Conservation (phyloP, 257 asterid genomes). For the Nicotiana noctiflora region DNA sequence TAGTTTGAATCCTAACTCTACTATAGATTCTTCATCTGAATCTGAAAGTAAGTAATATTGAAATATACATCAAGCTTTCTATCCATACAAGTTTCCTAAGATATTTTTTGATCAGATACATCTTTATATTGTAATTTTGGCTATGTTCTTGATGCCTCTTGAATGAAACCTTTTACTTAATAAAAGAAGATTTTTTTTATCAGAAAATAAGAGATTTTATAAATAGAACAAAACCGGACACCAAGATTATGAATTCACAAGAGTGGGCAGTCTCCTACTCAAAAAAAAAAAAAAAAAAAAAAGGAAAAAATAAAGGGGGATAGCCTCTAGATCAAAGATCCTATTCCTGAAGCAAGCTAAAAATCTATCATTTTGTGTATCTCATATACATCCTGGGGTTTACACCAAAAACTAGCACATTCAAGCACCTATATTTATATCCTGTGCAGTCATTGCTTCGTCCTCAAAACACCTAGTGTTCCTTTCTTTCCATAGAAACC, state of each 20-base stretch:
- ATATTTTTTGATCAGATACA: too few species aligned
- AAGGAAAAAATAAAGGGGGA: background rate
- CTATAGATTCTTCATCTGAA: background rate
- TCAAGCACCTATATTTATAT: too few species aligned
- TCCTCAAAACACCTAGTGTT: background rate
- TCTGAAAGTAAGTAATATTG: background rate
- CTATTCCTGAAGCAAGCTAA: background rate
- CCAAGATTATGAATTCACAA: background rate
- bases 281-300: background rate
- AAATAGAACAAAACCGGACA: constrained; percentile 2
- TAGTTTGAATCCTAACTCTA: background rate
- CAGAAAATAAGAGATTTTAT: background rate
- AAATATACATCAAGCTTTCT: background rate
- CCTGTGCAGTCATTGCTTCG: background rate
- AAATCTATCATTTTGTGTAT: background rate
- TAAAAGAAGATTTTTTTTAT: too few species aligned
- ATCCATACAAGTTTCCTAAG: background rate
- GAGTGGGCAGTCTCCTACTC: background rate
- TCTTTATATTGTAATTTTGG: too few species aligned
- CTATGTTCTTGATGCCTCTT: too few species aligned
- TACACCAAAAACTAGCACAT: background rate
- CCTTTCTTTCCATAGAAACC: background rate
- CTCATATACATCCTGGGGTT: background rate
- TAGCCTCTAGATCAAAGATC: background rate
- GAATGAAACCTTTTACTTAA: too few species aligned